Base-by-base conservation (phyloP, 2,329 filamentous ascomycete genomes). In the Aspergillus awamori region DNA sequence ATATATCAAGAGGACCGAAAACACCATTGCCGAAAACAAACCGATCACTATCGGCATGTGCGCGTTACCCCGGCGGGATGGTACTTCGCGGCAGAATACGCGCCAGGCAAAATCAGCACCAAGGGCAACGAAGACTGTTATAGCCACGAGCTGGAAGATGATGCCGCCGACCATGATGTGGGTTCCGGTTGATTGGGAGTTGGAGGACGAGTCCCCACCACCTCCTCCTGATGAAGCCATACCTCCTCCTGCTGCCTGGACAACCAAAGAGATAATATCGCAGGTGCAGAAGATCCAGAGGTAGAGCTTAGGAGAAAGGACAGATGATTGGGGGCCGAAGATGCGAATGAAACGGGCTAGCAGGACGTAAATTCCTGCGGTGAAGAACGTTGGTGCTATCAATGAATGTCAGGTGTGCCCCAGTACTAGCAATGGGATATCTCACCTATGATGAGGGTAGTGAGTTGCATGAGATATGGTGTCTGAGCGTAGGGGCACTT, bases 191-290 rank as follows among this genome's bases (percentile, higher is more conserved):
- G 77, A 64, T 64, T 79, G 81, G 24, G 72, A 63, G 13, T 20
- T 20, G 20, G 81, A 47, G 43, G n/a, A 8, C 1, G 43, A 22
- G 1, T 7, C 24, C 2, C 76, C 77, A 2, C 75, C 63, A 6
- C 80, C 79, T 2, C 80, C 82, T 48, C 55, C 72, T n/a, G 28
- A 64, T 53, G 75, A 75, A 6, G 78, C 79, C 8, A 84, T 63
- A n/a, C 79, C 82, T 13, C 83, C 83, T 10, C 83, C 83, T 2
- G 78, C 75, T 10, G 80, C 83, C 69, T 85, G 83, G 20, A 85
- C 76, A 58, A 76, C 70, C 33, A 85, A 80, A 22, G 81, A 83
- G 55, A 83, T 58, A 24, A 83, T 61, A 56, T 83, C 82, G 62
- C 74, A 77, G 20, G 78, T 77, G 64, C 83, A 81, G 65, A 81